phyloP scores from a whole-genome alignment of 139 green algal species.

The Edaphochlamys debaryana region DNA sequence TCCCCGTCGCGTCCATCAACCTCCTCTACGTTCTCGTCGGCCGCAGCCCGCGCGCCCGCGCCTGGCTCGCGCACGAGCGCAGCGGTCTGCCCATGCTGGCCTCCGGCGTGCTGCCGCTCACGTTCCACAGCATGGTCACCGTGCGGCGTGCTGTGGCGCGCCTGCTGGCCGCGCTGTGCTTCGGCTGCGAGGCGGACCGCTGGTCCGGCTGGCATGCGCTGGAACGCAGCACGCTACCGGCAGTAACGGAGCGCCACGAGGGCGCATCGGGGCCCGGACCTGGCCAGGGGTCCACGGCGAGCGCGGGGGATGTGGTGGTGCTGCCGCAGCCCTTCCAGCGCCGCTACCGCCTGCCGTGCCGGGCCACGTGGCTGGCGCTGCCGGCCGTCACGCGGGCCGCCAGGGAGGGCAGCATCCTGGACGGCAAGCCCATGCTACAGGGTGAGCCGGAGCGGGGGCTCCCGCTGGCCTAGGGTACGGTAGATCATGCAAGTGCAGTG shows the following conservation, averaged over 20 bases:
- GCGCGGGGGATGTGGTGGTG: slow-evolving; percentile 19
- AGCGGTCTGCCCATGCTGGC: slow-evolving; percentile 13
- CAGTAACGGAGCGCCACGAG: not conserved
- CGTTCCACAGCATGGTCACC: slow-evolving; percentile 54
- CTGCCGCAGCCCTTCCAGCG: slow-evolving; percentile 40
- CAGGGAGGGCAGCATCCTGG: not conserved
- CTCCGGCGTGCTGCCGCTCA: slow-evolving; percentile 45
- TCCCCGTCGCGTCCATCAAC: slow-evolving; percentile 53
- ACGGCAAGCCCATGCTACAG: slow-evolving; percentile 38
- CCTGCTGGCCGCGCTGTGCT: slow-evolving; percentile 50
- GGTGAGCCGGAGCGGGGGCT: no score
- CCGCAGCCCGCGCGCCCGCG: slow-evolving; percentile 19
- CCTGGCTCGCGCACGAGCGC: slow-evolving; percentile 39
- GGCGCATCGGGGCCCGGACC: no score
- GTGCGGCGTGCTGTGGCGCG: slow-evolving; percentile 53
- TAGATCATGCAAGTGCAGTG: no score
- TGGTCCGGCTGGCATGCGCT: slow-evolving; percentile 47
- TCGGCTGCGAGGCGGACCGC: slow-evolving; percentile 47
- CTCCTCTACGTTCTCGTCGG: slow-evolving; percentile 47
- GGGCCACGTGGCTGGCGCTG: slow-evolving; percentile 37
- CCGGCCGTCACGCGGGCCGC: not conserved
- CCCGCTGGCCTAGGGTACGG: no score
- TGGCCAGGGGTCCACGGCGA: not conserved
- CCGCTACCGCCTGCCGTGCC: slow-evolving; percentile 37
- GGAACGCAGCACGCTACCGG: not conserved